Conservation (phyloP, 2,329 filamentous ascomycete genomes). For the Aschersonia sp. region DNA sequence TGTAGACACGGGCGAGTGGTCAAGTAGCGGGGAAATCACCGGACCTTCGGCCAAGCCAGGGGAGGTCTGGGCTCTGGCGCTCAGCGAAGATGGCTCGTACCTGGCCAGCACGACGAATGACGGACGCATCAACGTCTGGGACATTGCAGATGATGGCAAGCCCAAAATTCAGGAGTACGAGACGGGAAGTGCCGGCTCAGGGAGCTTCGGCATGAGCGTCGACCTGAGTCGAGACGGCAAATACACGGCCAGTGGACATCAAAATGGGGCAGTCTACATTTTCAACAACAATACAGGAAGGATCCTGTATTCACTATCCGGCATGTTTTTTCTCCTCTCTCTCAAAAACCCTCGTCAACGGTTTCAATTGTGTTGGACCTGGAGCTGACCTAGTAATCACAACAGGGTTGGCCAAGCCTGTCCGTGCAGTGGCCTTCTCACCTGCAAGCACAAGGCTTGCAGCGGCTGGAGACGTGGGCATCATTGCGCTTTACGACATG, state of each 20-base stretch:
- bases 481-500: slow-evolving; percentile 88
- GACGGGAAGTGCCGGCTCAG: slow-evolving; percentile 54
- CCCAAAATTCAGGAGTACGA: slow-evolving; percentile 70
- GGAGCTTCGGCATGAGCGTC: slow-evolving; percentile 80
- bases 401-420: slow-evolving; percentile 68
- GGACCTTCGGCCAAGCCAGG: slow-evolving; percentile 39
- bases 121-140: slow-evolving; percentile 82
- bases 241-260: slow-evolving; percentile 82
- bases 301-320: slow-evolving; percentile 71
- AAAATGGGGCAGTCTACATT: slow-evolving; percentile 82
- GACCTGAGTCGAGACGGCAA: slow-evolving; percentile 68
- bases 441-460: slow-evolving; percentile 74
- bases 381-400: neutral
- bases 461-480: slow-evolving; percentile 74
- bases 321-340: slow-evolving; percentile 22
- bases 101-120: slow-evolving; percentile 80
- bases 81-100: slow-evolving; percentile 72
- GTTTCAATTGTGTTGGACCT: no score
- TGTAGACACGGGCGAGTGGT: slow-evolving; percentile 41
- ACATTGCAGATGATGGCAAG: slow-evolving; percentile 39
- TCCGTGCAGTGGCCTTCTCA: slow-evolving; percentile 77
- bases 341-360: no score
- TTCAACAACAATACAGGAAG: slow-evolving; percentile 87
- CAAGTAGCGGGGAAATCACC: slow-evolving; percentile 23
- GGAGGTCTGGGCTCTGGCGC: slow-evolving; percentile 74